Conservation (phyloP, 805 yeast genomes). For the Wickerhamiella qilinensis region DNA sequence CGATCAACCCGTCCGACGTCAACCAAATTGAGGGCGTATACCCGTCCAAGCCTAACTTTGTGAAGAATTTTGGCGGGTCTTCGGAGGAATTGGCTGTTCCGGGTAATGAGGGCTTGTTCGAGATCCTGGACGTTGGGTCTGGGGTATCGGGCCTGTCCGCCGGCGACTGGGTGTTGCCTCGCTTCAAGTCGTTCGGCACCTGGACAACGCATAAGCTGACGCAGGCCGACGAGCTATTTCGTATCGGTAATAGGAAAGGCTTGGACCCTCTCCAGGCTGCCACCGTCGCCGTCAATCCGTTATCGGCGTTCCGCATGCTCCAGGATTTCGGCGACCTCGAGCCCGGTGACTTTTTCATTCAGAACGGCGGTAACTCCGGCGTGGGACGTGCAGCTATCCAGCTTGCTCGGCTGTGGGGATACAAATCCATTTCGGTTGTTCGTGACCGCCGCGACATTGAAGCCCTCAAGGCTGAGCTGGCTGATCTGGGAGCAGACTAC, state of each 20-base stretch:
- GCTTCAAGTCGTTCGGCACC: constrained; percentile 68
- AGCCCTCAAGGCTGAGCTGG: constrained; percentile 38
- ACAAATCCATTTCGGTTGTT: constrained; percentile 73
- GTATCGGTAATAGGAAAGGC: constrained; percentile 34
- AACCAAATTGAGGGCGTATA: constrained; percentile 78
- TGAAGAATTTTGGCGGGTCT: constrained; percentile 28
- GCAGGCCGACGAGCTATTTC: constrained; percentile 34
- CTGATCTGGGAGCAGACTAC: constrained; percentile 60
- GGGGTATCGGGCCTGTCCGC: constrained; percentile 29
- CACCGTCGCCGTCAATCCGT: constrained; percentile 81
- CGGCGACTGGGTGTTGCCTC: constrained; percentile 86
- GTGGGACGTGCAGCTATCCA: constrained; percentile 89
- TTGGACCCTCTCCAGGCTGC: constrained; percentile 40
- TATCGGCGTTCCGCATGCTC: constrained; percentile 82
- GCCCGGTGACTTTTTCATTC: constrained; percentile 77
- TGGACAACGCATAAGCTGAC: constrained; percentile 75
- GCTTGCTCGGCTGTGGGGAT: constrained; percentile 60
- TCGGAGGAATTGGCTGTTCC: constrained; percentile 64
- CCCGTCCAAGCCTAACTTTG: constrained; percentile 55
- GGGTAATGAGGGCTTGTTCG: constrained; percentile 89
- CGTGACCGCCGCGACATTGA: constrained; percentile 72
- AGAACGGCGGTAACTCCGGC: constrained; percentile 92
- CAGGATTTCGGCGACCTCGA: constrained; percentile 44
- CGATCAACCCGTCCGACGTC: constrained; percentile 81
- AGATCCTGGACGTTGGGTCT: constrained; percentile 58